Conservation (phyloP, 225 moss, liverwort and hornwort genomes). For the Polytrichum formosum region DNA sequence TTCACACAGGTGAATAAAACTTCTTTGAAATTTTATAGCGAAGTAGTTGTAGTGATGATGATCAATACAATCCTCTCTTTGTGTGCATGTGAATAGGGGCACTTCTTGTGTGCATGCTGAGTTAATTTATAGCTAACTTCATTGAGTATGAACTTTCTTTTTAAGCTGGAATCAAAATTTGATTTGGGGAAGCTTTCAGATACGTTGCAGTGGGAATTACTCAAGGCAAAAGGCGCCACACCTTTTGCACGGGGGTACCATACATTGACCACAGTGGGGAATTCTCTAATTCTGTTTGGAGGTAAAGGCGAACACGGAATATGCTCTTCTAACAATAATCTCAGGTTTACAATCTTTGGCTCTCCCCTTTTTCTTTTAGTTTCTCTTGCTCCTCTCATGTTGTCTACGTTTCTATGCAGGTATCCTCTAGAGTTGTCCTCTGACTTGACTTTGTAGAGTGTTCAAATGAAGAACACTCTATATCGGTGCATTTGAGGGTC, state of each 20-base stretch:
- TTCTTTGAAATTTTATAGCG: not conserved
- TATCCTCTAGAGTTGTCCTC: too few species aligned
- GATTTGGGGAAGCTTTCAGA: constrained; percentile 21
- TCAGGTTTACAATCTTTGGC: constrained; percentile 14
- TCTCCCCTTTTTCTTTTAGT: not conserved
- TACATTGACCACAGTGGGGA: constrained; percentile 71
- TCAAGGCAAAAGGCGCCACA: constrained; percentile 49
- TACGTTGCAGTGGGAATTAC: constrained; percentile 56
- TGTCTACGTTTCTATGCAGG: not conserved
- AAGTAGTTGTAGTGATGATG: not conserved
- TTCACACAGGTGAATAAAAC: constrained; percentile 49
- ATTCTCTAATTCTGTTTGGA: constrained; percentile 63
- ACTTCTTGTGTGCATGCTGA: too few species aligned
- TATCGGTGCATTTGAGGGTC: too few species aligned
- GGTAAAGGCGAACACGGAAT: constrained; percentile 80
- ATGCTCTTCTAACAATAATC: constrained; percentile 36
- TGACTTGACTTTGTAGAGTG: too few species aligned
- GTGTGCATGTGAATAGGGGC: too few species aligned
- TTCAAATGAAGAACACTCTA: too few species aligned
- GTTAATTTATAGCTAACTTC: too few species aligned
- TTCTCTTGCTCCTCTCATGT: not conserved
- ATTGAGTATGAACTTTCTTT: not conserved
- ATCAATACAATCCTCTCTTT: too few species aligned
- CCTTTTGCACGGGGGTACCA: constrained; percentile 83
- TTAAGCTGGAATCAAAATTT: not conserved